Percentiles rank a stretch among this genome's conserved stretches.
These are phyloP conservation scores for Lachancea sp. DNA, from an alignment of 805 yeast genomes.

Conservation along the genomic window DNA sequence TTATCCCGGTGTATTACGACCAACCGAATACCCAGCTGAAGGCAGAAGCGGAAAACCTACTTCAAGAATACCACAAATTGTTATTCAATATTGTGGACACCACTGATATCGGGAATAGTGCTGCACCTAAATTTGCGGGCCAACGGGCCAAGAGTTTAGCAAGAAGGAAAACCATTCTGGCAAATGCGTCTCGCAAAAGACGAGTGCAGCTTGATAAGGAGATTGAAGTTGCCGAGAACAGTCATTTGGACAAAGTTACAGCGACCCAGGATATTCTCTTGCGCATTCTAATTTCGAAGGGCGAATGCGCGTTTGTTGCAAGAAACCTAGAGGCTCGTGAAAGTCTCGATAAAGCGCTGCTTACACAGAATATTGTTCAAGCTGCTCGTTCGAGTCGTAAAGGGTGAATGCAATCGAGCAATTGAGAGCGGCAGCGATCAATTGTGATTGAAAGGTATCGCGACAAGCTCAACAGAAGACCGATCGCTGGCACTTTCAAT, in stretches of 20 bases:
- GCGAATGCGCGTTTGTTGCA: constrained; percentile 52
- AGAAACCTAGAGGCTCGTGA: constrained; percentile 58
- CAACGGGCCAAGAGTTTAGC: constrained; percentile 45
- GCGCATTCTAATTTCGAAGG: constrained; percentile 62
- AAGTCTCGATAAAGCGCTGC: constrained; percentile 32
- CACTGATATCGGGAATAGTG: background rate
- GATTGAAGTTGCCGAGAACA: constrained; percentile 39
- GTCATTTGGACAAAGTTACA: constrained; percentile 35
- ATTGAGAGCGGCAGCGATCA: no score
- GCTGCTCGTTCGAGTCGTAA: constrained; percentile 12
- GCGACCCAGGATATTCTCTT: constrained; percentile 63
- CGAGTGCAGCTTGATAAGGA: constrained; percentile 42
- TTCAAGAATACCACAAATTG: constrained; percentile 47
- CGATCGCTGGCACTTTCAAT: no score
- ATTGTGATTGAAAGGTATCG: no score
- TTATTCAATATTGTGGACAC: constrained; percentile 45
- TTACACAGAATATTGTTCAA: constrained; percentile 28
- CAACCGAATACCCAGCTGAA: constrained; percentile 41
- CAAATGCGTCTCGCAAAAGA: constrained; percentile 58
- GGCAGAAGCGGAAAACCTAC: constrained; percentile 52
- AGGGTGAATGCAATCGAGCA: no score
- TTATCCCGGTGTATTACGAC: constrained; percentile 63
- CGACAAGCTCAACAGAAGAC: no score
- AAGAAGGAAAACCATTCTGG: constrained; percentile 61
- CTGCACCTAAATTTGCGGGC: constrained; percentile 1